Evolutionary conservation across 768 basidiomycete genomes (phyloP).

Genomic region (Pleurotus platypus): DNA sequence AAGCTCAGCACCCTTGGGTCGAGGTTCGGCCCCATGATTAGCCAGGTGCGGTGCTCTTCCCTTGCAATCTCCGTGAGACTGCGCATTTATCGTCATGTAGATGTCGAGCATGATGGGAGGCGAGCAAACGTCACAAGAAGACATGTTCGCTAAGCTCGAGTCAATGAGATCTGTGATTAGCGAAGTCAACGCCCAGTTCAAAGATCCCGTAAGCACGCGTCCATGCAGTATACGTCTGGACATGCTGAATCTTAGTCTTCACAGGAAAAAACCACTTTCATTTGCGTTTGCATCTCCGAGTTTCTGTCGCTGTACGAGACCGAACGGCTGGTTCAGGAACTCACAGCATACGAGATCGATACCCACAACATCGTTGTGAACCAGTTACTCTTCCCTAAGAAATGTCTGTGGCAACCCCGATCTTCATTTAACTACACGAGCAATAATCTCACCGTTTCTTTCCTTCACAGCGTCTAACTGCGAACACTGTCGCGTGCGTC

Average conservation of each 20-base stretch:
- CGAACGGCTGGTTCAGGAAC: slow-evolving; percentile 94
- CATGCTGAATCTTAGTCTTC: neutral
- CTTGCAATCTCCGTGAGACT: neutral
- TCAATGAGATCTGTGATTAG: slow-evolving; percentile 96
- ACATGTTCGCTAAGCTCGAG: slow-evolving; percentile 98
- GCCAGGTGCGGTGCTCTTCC: slow-evolving; percentile 45
- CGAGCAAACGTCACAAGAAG: slow-evolving; percentile 85
- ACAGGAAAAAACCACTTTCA: slow-evolving; percentile 97
- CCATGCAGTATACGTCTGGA: no score
- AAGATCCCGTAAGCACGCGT: slow-evolving; percentile 76
- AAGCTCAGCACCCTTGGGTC: slow-evolving; percentile 94
- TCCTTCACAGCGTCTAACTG: slow-evolving; percentile 73
- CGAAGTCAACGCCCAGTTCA: slow-evolving; percentile 99
- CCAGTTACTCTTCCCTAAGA: slow-evolving; percentile 91
- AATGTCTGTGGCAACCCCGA: slow-evolving; percentile 47
- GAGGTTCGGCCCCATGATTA: slow-evolving; percentile 95
- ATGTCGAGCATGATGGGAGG: slow-evolving; percentile 98
- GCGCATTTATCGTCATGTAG: slow-evolving; percentile 27
- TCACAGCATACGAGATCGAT: slow-evolving; percentile 93
- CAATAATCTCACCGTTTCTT: slow-evolving; percentile 2
- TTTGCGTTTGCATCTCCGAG: slow-evolving; percentile 98
- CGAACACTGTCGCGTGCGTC: slow-evolving; percentile 91
- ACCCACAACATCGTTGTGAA: slow-evolving; percentile 99
- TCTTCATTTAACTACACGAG: neutral
- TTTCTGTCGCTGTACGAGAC: slow-evolving; percentile 98